Conservation (phyloP, 768 basidiomycete genomes). For the Leccinum sublutescens region DNA sequence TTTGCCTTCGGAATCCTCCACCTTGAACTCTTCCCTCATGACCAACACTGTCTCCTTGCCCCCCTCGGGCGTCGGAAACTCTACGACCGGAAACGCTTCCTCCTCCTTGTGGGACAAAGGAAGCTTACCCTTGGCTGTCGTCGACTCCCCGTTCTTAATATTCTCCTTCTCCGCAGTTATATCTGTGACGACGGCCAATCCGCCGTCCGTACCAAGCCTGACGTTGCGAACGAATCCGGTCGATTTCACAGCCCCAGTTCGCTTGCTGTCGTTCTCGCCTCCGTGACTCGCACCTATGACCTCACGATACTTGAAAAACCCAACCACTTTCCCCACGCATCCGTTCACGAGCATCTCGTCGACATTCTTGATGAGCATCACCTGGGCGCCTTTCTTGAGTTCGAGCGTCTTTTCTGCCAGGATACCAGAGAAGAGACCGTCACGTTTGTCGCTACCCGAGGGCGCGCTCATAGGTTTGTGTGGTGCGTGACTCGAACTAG, state of each 20-base stretch:
- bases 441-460: constrained; percentile 36
- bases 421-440: constrained; percentile 57
- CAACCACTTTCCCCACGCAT: constrained; percentile 46
- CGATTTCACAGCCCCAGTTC: constrained; percentile 22
- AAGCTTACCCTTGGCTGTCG: constrained; percentile 15
- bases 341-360: constrained; percentile 66
- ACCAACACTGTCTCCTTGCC: constrained; percentile 46
- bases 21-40: constrained; percentile 50
- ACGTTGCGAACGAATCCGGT: constrained; percentile 38
- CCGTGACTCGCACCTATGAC: neutral
- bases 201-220: neutral
- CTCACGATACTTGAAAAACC: constrained; percentile 39
- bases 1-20: constrained; percentile 52
- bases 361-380: constrained; percentile 62
- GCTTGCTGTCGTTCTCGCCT: constrained; percentile 26
- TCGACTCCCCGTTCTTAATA: constrained; percentile 7
- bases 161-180: neutral
- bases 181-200: neutral
- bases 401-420: constrained; percentile 55
- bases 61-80: constrained; percentile 41
- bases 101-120: constrained; percentile 37
- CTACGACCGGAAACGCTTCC: constrained; percentile 46
- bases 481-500: constrained; percentile 23
- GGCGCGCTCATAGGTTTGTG: constrained; percentile 24
- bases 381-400: constrained; percentile 62